Base-by-base conservation (phyloP, 768 basidiomycete genomes). In the Mycena rosella region DNA sequence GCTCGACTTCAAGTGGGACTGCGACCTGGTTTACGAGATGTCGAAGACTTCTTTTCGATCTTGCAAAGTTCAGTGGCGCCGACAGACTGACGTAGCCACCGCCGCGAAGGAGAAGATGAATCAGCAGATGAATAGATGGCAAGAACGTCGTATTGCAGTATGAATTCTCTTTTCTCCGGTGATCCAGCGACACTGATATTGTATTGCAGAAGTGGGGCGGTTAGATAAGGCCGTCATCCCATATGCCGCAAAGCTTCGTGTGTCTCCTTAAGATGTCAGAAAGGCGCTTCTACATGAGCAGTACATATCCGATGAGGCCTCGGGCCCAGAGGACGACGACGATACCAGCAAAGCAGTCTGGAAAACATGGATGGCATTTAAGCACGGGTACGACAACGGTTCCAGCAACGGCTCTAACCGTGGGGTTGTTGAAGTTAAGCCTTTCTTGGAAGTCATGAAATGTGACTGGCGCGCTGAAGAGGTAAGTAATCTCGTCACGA, bases 301-400 rank as follows among this genome's bases (percentile, higher is more conserved):
- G 14, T 22, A 30, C 20, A 61, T 61, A 49, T 61, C 60, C n/a
- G 60, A 61, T 18, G 60, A 61, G 22, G 49, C 38, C 1, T 61
- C 60, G 1, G 51, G 49, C 3, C 60, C 60, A 0, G 60, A 61
- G 11, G 49, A 51, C 26, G 34, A 49, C 24, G 14, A 14, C 24
- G 45, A 60, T 1, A 40, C 24, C 2, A 30, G 3, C 14, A 32
- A 47, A n/a, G 58, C 30, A 8, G 32, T 38, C 5, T 60, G 59
- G 59, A 38, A 51, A 4, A 49, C 47, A 0, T 2, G 48, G 15
- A 49, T 60, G 59, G 26, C 20, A 7, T 24, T 36, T 22, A 20
- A 18, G n/a, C 27, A 36, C 26, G 38, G 3, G 5, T 14, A 13
- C 40, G 55, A 6, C 27, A 57, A 18, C 1, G 26, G 20, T 44